Evolutionary conservation across 257 asterid species (phyloP), one percentile per base, ranked within the genome.

Genomic region (Paulownia fortunei): DNA sequence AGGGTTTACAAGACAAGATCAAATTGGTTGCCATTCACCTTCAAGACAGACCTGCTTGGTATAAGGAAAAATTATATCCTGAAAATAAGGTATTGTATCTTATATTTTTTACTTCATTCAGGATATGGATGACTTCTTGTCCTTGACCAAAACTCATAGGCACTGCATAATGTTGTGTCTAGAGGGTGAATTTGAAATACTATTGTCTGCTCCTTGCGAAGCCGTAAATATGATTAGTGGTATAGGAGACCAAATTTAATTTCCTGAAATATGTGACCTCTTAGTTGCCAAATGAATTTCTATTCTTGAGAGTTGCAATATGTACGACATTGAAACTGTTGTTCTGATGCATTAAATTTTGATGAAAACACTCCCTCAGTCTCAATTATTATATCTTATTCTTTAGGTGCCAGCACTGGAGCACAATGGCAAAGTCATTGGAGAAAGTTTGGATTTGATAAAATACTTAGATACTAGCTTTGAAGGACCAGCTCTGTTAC

Each of bases 401-500:
- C 16, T 56, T 10, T 9, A 90, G 96, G 91, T 90, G 56, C 96
- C 96, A 11, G 63, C 92, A 16, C 68, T 88, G 78, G 94, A 90
- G 81, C 94, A 90, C 80, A 81, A 90, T 26, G 87, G 85, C 56
- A 84, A 87, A 79, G 76, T 88, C 24, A 81, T 79, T 7, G 96
- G 94, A 42, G 96, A 87, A 72, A 90, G 92, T 73, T 39, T 90
- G 75, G 93, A 87, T 82, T 66, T 90, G 77, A 66, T 90, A 4
- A 88, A 87, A 71, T 85, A 87, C 63, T 19, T 90, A 1, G 89
- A 90, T 34, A 30, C 75, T 63, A 86, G 82, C 86, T 90, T 90
- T 42, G 88, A 88, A 44, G 92, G 93, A 24, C 91, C 92, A 2
- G 26, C 85, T 8, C 87, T 90, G 3, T 73, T 81, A 12, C 90